Evolutionary conservation across 2,329 filamentous ascomycete species (phyloP).

Genomic region (Fusarium albosuccineum): DNA sequence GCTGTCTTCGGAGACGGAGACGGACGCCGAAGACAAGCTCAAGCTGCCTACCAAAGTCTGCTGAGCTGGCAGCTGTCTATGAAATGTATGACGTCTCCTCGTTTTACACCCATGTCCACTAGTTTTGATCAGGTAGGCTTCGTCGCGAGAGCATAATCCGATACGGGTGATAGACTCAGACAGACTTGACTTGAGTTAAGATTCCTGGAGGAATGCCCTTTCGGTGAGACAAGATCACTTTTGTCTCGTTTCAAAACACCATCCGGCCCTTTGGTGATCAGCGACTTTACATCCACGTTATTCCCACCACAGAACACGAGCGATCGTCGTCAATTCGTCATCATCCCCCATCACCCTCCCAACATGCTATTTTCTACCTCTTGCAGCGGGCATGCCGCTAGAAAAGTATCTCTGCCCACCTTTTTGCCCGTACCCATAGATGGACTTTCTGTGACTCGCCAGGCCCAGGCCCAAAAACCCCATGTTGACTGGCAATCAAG

Average conservation of each 20-base stretch:
- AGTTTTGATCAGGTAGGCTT: background rate
- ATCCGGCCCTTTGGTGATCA: background rate
- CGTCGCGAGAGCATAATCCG: background rate
- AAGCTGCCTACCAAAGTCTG: conserved; percentile 14
- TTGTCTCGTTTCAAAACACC: conserved; percentile 2
- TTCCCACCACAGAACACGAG: conserved; percentile 14
- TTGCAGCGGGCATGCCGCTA: conserved; percentile 11
- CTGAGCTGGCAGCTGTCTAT: conserved; percentile 3
- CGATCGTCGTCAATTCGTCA: conserved; percentile 28
- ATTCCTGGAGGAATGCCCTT: background rate
- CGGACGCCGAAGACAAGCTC: conserved; percentile 12
- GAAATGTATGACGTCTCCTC: conserved; percentile 8
- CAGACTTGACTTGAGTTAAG: background rate
- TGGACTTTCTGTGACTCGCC: no score
- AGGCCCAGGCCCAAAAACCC: no score
- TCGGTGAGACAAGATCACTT: background rate
- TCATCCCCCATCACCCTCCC: conserved; percentile 32
- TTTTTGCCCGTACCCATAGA: background rate
- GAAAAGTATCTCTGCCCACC: conserved; percentile 16
- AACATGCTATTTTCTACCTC: conserved; percentile 15
- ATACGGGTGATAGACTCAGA: background rate
- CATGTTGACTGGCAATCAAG: background rate
- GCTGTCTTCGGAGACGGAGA: conserved; percentile 1
- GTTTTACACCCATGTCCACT: conserved; percentile 3
- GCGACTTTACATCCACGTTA: conserved; percentile 10